Evolutionary conservation across 495 filamentous ascomycete genomes (phyloP), one percentile per base, ranked within the genome.

Genomic region (Penicillium coprophilum): DNA sequence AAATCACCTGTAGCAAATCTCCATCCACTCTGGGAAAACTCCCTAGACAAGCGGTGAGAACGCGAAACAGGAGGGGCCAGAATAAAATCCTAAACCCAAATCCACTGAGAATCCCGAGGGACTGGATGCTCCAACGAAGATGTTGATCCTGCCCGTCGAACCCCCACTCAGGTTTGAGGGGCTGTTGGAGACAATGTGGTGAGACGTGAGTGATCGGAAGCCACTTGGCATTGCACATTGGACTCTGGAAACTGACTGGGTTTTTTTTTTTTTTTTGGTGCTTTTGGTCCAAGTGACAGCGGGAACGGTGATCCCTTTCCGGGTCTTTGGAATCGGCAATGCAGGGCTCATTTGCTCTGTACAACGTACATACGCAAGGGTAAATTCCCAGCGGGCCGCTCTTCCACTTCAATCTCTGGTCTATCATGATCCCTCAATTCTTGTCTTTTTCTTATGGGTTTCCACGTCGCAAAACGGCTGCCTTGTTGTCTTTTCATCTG

Each of bases 11-110:
- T 50, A 49, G 51, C n/a, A 50, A 50, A 52, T 61, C 55, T 57
- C 58, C 44, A 40, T 31, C 17, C 46, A 43, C 31, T 17, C 40
- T 15, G 50, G 30, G 12, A 15, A 45, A 46, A 28, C 20, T 23
- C 9, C 19, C 21, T 3, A 34, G 61, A 69, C 58, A 67, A 69
- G 66, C 66, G 66, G 66, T 69, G 61, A 61, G 57, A 44, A 31
- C 44, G 52, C 20, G 49, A 55, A 24, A 23, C 20, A 49, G 40
- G 32, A 53, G 48, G 54, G 50, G 53, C 53, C 31, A 44, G 8
- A 52, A 48, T 40, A 28, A 31, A 54, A 44, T 17, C 44, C 27
- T n/a, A 21, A 57, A 59, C 56, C 49, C 34, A 54, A 57, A 60
- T 41, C 63, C 60, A 64, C 55, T 45, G 51, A 21, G n/a, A 52